Base-by-base conservation (phyloP, 2,329 filamentous ascomycete species). In the Chaetomium olivaceum region DNA sequence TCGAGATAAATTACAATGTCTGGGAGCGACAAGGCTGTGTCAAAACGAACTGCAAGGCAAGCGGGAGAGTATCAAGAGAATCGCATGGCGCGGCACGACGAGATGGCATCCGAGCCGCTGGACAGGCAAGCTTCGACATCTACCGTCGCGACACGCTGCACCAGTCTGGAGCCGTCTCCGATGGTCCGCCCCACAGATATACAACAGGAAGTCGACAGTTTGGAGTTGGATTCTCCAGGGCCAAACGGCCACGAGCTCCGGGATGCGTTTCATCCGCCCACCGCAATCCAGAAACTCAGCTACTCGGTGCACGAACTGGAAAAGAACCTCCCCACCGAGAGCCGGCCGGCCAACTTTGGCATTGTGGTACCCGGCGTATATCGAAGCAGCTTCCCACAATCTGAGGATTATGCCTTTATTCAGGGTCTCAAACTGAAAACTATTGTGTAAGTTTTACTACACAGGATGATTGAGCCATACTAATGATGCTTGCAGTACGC, bases 301-400 rank as follows among this genome's bases (percentile, higher is more conserved):
- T 55, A 51, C 31, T 56, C 62, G 3, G 54, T 27, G 12, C 23
- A 16, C 14, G 63, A 57, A 7, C 46, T 62, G 2, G 62, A 66
- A 12, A 52, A 62, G 58, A 39, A 50, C 54, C 60, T 70, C 8
- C 65, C 64, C 9, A 19, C 54, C 6, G 67, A 58, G 33, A 75
- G 76, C 14, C 72, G 77, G 6, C 91, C 91, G 1, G 73, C 79
- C 69, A 97, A 97, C 74, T 97, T 94, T 77, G 91, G 90, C 21
- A 79, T 87, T 31, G 89, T 97, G 23, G 80, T 89, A 23, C 85
- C 88, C 7, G 89, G 89, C 9, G 82, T 97, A 31, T 97, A 92
- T 75, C 87, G 93, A 61, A 94, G 91, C 77, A 90, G 89, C 70
- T 97, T 93, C 74, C 93, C 93, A 2, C 81, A 87, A 67, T 77